Base-by-base conservation (phyloP, 1,284 basidiomycete genomes). In the Pseudozyma hubeiensis region DNA sequence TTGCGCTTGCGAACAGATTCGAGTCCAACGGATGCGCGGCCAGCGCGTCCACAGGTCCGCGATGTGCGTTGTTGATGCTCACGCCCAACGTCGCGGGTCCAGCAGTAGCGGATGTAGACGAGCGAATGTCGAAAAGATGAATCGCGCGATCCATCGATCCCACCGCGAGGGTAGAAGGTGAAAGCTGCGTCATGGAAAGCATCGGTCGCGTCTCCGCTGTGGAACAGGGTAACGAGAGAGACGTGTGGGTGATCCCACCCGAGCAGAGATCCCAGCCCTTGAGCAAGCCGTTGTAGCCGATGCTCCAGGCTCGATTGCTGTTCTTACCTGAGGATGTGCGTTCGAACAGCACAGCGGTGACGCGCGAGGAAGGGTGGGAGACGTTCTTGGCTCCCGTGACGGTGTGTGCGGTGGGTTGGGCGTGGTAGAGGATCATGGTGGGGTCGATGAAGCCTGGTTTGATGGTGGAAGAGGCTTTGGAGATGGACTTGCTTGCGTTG, bases 211-310 rank as follows among this genome's bases (percentile, higher is more conserved):
- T 35, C 33, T 73, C 70, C 3, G 58, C 52, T 1, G 59, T 59
- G 5, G 50, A 46, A 0, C 55, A 52, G 10, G 60, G 61, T 6
- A 62, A n/a, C 4, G 55, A 60, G 39, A 61, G 53, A n/a, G 60
- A 54, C 17, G 69, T 62, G 40, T 67, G 57, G 7, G 53, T 45
- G 13, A 48, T 41, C 0, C 76, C 75, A 9, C 72, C 80, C 1
- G 61, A 40, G 6, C 50, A 59, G 34, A 81, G 56, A 39, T 84
- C 82, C 79, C 78, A 84, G 30, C 67, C 60, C 54, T 74, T 73
- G 34, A 84, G 69, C 5, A 47, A 53, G 47, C 81, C 81, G 60
- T 82, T 79, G 76, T 75, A 81, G 13, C 78, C 81, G 3, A 67
- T 62, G 13, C 64, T 71, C 73, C 72, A 83, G 0, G 69, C 73